Conservation (phyloP, 208 protist species). For the Wallacemonas sp. region DNA sequence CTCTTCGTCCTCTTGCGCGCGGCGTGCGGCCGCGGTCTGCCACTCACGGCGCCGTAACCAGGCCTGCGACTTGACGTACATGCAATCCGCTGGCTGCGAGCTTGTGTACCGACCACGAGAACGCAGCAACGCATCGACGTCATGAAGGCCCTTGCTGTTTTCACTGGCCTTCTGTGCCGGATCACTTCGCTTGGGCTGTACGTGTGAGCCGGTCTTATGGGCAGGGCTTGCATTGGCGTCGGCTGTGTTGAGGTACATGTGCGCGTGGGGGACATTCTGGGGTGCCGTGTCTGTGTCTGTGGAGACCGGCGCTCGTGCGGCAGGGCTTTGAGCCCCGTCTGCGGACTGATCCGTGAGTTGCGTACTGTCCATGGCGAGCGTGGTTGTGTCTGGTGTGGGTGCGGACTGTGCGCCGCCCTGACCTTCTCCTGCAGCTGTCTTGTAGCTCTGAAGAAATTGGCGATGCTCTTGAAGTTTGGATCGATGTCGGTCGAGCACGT, state of each 20-base stretch:
- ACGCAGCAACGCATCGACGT: slow-evolving; percentile 34
- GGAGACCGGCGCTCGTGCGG: background rate
- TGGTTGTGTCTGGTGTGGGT: background rate
- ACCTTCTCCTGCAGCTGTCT: background rate
- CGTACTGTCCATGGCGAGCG: background rate
- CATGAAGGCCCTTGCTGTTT: slow-evolving; percentile 1
- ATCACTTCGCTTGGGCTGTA: no score
- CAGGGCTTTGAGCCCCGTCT: slow-evolving; percentile 8
- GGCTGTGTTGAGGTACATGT: background rate
- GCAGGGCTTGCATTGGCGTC: no score
- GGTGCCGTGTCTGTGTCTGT: background rate
- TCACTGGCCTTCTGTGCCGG: no score
- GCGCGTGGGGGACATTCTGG: background rate
- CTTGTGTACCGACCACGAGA: slow-evolving; percentile 39
- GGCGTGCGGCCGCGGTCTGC: slow-evolving; percentile 20
- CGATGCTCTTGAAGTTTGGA: slow-evolving; percentile 30
- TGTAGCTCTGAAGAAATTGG: slow-evolving; percentile 26
- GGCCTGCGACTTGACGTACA: slow-evolving; percentile 59
- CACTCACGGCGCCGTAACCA: slow-evolving; percentile 42
- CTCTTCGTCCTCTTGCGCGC: slow-evolving; percentile 25
- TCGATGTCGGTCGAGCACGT: slow-evolving; percentile 24
- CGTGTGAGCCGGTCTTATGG: no score
- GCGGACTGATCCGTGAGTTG: background rate
- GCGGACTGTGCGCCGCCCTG: background rate
- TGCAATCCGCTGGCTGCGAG: slow-evolving; percentile 30